These are phyloP conservation scores for Saccharomycopsis capsularis DNA, from an alignment of 805 yeast genomes.

Conservation along the genomic window DNA sequence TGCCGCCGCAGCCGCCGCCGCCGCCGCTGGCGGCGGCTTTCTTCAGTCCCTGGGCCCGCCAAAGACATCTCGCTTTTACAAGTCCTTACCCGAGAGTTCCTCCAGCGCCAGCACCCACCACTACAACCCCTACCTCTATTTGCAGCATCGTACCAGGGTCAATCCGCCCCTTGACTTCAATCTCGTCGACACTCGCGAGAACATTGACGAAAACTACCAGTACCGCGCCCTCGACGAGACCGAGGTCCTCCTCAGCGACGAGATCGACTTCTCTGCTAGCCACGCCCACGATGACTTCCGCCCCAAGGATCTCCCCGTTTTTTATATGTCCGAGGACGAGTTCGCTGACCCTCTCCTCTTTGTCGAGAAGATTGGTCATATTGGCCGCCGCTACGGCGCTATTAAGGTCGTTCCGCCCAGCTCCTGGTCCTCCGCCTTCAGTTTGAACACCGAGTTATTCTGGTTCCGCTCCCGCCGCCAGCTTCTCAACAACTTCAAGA, in stretches of 20 bases:
- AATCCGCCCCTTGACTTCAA: constrained; percentile 31
- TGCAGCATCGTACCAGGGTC: constrained; percentile 33
- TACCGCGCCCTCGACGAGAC: constrained; percentile 15
- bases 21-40: neutral
- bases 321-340: constrained; percentile 42
- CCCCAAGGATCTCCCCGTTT: constrained; percentile 34
- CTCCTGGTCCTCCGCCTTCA: constrained; percentile 30
- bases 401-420: constrained; percentile 56
- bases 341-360: constrained; percentile 51
- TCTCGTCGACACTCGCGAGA: constrained; percentile 29
- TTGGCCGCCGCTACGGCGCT: constrained; percentile 55
- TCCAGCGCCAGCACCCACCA: constrained; percentile 20
- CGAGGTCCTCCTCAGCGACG: constrained; percentile 17
- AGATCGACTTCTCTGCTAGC: neutral
- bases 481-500: constrained; percentile 35
- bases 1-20: neutral
- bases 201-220: constrained; percentile 22
- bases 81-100: constrained; percentile 18
- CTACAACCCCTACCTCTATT: constrained; percentile 31
- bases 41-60: constrained; percentile 15
- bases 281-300: neutral
- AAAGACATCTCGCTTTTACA: constrained; percentile 20
- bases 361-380: constrained; percentile 37
- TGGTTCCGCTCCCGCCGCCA: constrained; percentile 49
- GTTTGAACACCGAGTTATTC: constrained; percentile 39